Evolutionary conservation across 1,284 basidiomycete species (phyloP).

Genomic region (Trametes polyzona): DNA sequence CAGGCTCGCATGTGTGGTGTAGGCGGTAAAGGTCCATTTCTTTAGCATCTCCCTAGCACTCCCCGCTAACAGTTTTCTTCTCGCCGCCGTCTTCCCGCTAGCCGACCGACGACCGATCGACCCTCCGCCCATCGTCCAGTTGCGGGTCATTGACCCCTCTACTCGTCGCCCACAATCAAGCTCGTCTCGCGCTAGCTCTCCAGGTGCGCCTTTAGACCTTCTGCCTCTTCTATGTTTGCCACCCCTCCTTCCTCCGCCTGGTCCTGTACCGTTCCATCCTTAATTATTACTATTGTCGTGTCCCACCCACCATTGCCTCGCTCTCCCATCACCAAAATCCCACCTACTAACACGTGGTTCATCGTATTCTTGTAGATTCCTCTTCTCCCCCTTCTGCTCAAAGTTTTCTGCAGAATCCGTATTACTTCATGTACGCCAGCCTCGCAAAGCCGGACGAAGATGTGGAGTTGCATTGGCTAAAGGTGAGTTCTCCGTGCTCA

Average conservation of each 20-base stretch:
- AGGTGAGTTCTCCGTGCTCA: slow-evolving; percentile 46
- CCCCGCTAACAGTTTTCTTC: slow-evolving; percentile 17
- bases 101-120: slow-evolving; percentile 94
- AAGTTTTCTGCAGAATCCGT: slow-evolving; percentile 83
- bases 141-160: slow-evolving; percentile 82
- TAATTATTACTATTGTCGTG: not conserved
- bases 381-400: slow-evolving; percentile 37
- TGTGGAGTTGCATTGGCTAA: slow-evolving; percentile 91
- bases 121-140: slow-evolving; percentile 95
- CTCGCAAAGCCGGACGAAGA: slow-evolving; percentile 88
- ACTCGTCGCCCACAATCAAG: slow-evolving; percentile 37
- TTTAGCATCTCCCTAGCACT: slow-evolving; percentile 14
- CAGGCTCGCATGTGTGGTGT: slow-evolving; percentile 93
- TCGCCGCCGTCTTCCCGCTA: slow-evolving; percentile 39
- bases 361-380: slow-evolving; percentile 17
- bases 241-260: slow-evolving; percentile 20
- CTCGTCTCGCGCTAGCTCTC: slow-evolving; percentile 35
- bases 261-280: not conserved
- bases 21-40: slow-evolving; percentile 73
- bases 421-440: slow-evolving; percentile 94
- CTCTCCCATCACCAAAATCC: not conserved
- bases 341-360: not conserved
- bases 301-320: too few relatives aligned
- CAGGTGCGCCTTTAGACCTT: slow-evolving; percentile 26
- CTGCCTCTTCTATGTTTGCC: slow-evolving; percentile 30